A percentile compares a stretch with the other conserved stretches of the same genome.
Evolutionary conservation across 2,329 filamentous ascomycete species (phyloP).

Genomic region (Hymenoscyphus linearis): DNA sequence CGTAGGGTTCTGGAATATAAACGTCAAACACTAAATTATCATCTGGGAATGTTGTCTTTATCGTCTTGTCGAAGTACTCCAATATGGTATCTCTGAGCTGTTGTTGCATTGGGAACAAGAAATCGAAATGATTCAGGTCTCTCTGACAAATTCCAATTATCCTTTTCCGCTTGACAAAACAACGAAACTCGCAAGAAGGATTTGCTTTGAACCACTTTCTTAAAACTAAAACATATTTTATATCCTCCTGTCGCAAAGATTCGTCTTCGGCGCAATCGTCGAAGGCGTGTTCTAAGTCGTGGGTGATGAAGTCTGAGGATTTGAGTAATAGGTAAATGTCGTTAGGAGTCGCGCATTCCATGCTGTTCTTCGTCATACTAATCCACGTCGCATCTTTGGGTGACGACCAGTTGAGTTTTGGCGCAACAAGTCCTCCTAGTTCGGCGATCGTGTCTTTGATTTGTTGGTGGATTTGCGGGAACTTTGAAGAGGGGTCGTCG

Average conservation of each 20-base stretch:
- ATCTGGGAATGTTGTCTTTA: slow-evolving; percentile 78
- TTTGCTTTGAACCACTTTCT: slow-evolving; percentile 86
- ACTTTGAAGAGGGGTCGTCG: slow-evolving; percentile 32
- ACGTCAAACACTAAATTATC: slow-evolving; percentile 84
- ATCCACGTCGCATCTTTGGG: slow-evolving; percentile 97
- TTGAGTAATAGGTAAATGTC: slow-evolving; percentile 94
- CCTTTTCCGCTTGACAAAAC: slow-evolving; percentile 79
- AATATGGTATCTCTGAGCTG: slow-evolving; percentile 64
- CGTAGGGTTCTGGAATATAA: slow-evolving; percentile 69
- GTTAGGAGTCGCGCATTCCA: slow-evolving; percentile 83
- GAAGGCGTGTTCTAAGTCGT: slow-evolving; percentile 91
- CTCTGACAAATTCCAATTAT: slow-evolving; percentile 83
- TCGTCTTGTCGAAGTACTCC: slow-evolving; percentile 68
- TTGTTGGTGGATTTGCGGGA: slow-evolving; percentile 67
- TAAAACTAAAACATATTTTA: slow-evolving; percentile 60
- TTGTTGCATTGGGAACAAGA: slow-evolving; percentile 60
- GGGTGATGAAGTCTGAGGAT: slow-evolving; percentile 88
- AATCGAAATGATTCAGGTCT: slow-evolving; percentile 86
- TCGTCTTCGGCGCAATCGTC: slow-evolving; percentile 55
- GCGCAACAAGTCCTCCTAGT: slow-evolving; percentile 79
- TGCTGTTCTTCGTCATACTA: slow-evolving; percentile 73
- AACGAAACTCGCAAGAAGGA: slow-evolving; percentile 88
- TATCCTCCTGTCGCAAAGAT: slow-evolving; percentile 32
- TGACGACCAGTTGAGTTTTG: slow-evolving; percentile 96
- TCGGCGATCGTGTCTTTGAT: slow-evolving; percentile 75